A percentile compares a stretch with the other conserved stretches of the same genome.
Conservation (phyloP, 129 eudicot species). For the Flaveria linearis region DNA sequence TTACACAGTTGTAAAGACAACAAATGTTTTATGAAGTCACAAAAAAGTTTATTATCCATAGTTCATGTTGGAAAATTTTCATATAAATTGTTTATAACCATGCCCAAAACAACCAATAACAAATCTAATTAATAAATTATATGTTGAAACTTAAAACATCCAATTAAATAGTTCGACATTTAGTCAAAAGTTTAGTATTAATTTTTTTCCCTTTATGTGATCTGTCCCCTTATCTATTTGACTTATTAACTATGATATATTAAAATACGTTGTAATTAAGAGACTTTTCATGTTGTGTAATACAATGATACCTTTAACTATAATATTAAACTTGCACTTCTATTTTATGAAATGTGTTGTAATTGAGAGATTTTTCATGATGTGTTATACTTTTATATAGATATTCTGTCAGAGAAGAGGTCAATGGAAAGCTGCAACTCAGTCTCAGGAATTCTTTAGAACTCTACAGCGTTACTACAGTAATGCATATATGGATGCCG, state of each 20-base stretch:
- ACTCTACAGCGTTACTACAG: constrained; percentile 93
- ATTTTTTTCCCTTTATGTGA: not conserved
- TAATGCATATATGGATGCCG: constrained; percentile 97
- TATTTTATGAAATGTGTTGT: not conserved
- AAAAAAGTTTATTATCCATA: not conserved
- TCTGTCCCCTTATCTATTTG: not conserved
- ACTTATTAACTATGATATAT: not conserved
- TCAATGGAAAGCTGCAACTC: constrained; percentile 98
- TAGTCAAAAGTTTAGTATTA: not conserved
- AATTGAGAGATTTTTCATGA: not conserved
- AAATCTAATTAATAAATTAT: not conserved
- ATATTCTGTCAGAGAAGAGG: constrained; percentile 93
- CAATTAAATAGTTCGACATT: not conserved
- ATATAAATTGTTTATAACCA: not conserved
- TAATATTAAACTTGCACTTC: not conserved
- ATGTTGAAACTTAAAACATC: not conserved
- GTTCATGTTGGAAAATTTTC: not conserved
- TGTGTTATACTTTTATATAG: constrained; percentile 34
- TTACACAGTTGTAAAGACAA: not conserved
- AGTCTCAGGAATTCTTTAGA: constrained; percentile 87
- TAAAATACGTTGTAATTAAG: not conserved
- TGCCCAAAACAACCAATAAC: constrained; percentile 3
- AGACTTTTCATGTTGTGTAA: not conserved
- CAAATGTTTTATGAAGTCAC: not conserved
- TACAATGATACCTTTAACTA: not conserved